phyloP scores from a whole-genome alignment of 352 stramenopile species.

The Globisporangium solare region DNA sequence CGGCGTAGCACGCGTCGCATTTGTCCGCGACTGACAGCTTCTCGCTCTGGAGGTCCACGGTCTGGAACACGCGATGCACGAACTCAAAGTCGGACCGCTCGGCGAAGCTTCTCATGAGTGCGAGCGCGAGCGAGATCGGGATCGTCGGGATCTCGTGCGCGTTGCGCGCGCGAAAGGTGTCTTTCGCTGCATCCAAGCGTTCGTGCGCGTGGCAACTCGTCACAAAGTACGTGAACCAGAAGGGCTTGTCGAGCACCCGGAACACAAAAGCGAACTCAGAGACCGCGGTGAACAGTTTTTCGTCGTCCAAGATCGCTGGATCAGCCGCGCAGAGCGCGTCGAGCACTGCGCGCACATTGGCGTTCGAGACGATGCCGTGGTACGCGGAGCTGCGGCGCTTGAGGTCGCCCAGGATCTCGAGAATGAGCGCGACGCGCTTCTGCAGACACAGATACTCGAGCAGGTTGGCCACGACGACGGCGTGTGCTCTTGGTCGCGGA shows the following conservation, averaged over 20 bases:
- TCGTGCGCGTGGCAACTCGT: slow-evolving; percentile 5
- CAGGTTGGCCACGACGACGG: slow-evolving; percentile 1
- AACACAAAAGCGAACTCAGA: slow-evolving; percentile 1
- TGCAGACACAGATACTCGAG: slow-evolving; percentile 4
- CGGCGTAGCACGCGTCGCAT: neutral
- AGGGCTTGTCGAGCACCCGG: neutral
- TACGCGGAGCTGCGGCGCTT: neutral
- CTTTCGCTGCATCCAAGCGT: slow-evolving; percentile 10
- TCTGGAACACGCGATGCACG: slow-evolving; percentile 1
- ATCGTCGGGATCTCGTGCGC: slow-evolving; percentile 5
- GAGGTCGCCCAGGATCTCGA: slow-evolving; percentile 11
- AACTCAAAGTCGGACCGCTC: slow-evolving; percentile 7
- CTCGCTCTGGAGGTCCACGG: slow-evolving; percentile 2
- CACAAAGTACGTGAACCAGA: slow-evolving; percentile 10
- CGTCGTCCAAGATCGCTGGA: neutral
- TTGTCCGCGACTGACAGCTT: neutral
- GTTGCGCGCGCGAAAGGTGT: slow-evolving; percentile 2
- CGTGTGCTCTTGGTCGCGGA: neutral
- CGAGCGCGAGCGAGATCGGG: slow-evolving; percentile 4
- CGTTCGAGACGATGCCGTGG: slow-evolving; percentile 3
- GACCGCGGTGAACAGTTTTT: slow-evolving; percentile 1
- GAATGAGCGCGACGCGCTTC: neutral
- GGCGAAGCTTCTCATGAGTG: slow-evolving; percentile 5
- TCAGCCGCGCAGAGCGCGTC: slow-evolving; percentile 9
- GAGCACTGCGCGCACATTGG: slow-evolving; percentile 5